Evolutionary conservation across 2,329 filamentous ascomycete genomes (phyloP).

Genomic region (Penicillium thymicola): DNA sequence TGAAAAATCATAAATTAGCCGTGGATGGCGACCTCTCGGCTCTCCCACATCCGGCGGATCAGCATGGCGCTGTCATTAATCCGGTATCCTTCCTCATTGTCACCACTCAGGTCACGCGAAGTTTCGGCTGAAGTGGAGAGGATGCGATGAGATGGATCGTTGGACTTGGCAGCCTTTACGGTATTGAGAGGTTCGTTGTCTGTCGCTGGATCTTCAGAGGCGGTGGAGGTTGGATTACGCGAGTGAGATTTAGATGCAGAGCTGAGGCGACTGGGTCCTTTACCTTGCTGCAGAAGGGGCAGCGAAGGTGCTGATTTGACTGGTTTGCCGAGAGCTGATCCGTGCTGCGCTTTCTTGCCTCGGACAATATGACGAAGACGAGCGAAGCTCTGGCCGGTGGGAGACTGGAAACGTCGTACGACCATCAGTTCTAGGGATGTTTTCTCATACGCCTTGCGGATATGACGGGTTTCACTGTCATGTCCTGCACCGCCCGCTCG

Average conservation of each 20-base stretch:
- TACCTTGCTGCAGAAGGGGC: conserved; percentile 29
- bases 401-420: conserved; percentile 45
- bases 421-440: conserved; percentile 43
- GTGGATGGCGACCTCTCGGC: conserved; percentile 39
- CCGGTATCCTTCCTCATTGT: conserved; percentile 26
- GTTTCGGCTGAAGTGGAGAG: conserved; percentile 37
- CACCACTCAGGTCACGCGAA: conserved; percentile 17
- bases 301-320: conserved; percentile 37
- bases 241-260: conserved; percentile 24
- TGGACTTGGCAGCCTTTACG: conserved; percentile 20
- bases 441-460: conserved; percentile 46
- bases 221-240: conserved; percentile 22
- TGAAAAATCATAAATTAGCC: conserved; percentile 26
- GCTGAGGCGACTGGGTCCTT: conserved; percentile 16
- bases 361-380: conserved; percentile 34
- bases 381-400: conserved; percentile 43
- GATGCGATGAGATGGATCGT: conserved; percentile 35
- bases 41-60: conserved; percentile 45
- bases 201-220: conserved; percentile 29
- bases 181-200: conserved; percentile 26
- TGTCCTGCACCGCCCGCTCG: conserved; percentile 28
- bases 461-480: conserved; percentile 39
- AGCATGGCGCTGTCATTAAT: conserved; percentile 38
- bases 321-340: conserved; percentile 29
- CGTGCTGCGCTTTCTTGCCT: conserved; percentile 17